phyloP scores from a whole-genome alignment of 2,329 filamentous ascomycete species.

The Fusarium heterosporum region DNA sequence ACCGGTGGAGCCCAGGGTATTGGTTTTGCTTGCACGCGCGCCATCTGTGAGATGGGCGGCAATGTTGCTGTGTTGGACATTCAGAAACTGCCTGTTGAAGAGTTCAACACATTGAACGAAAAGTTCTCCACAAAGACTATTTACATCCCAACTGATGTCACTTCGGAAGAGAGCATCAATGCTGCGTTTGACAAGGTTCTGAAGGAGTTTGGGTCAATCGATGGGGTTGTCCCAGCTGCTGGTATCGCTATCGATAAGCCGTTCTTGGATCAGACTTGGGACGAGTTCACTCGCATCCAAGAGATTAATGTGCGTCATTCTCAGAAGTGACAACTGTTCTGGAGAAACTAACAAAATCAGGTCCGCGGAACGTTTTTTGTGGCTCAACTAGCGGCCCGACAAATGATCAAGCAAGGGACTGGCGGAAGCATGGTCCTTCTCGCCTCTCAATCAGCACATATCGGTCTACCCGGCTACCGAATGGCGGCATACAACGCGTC shows the following conservation, averaged over 20 bases:
- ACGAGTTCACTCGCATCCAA: slow-evolving; percentile 55
- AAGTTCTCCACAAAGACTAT: slow-evolving; percentile 44
- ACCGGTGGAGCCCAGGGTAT: slow-evolving; percentile 57
- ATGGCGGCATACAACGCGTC: slow-evolving; percentile 58
- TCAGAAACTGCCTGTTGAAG: slow-evolving; percentile 47
- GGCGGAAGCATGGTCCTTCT: slow-evolving; percentile 54
- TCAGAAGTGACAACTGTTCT: too few relatives aligned
- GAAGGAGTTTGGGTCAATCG: slow-evolving; percentile 44
- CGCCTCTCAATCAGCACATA: slow-evolving; percentile 44
- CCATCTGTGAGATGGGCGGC: slow-evolving; percentile 56
- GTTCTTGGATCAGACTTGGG: slow-evolving; percentile 58
- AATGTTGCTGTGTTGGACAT: slow-evolving; percentile 55
- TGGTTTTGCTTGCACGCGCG: slow-evolving; percentile 53
- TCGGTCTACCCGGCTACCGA: slow-evolving; percentile 38
- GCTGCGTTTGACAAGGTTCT: slow-evolving; percentile 43
- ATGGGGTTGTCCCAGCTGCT: slow-evolving; percentile 51
- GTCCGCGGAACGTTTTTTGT: slow-evolving; percentile 57
- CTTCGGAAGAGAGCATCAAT: slow-evolving; percentile 47
- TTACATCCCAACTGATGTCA: slow-evolving; percentile 51
- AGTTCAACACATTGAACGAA: slow-evolving; percentile 42
- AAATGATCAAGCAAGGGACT: slow-evolving; percentile 55
- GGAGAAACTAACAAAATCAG: slow-evolving; percentile 32
- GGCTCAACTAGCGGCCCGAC: slow-evolving; percentile 53
- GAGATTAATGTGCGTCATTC: slow-evolving; percentile 55
- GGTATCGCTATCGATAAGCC: slow-evolving; percentile 59